Base-by-base conservation (phyloP, 2,329 filamentous ascomycete genomes). In the Immersiporthe knoxdaviesiana region DNA sequence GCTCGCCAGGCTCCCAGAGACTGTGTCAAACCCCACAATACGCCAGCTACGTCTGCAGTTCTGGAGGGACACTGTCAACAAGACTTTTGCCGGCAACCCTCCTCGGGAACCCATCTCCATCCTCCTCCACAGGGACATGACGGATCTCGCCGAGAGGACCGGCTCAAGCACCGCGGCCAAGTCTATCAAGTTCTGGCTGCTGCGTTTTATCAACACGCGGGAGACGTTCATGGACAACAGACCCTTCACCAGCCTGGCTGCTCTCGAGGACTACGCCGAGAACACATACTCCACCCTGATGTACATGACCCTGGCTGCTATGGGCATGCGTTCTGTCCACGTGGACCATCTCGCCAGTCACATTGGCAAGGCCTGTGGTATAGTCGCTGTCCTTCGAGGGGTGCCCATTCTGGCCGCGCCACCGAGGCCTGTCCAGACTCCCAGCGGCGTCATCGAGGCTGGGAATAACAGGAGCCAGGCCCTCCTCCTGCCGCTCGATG, bases 311-410 rank as follows among this genome's bases (percentile, higher is more conserved):
- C 82, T 98, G 50, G 93, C 93, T 24, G 85, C 91, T 8, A 81
- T 97, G 68, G 92, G 93, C 0, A 84, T 97, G 75, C 88, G 90
- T 12, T 97, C 92, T 1, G 85, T 97, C 75, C 91, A 94, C 32
- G 89, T 94, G 56, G 96, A 99, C 76, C 96, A 99, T 80, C 84
- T 99, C 24, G 95, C 95, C 11, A 97, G 92, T 67, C 96, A 99
- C 78, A 92, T 98, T 69, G 96, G 96, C 65, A 99, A 99, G 77
- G 94, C 96, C 0, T 91, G 90, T 63, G 96, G 96, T 11, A 97
- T 99, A 67, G 86, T 90, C 2, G 91, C 95, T 1, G 87, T 97
- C 0, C 83, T 99, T n/a, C 87, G 95, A 54, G 95, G 96, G 0
- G 84, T 98, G 14, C 94, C 96, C 0, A 79, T 98, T 2, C 85